A percentile compares a stretch with the other conserved stretches of the same genome.
Conservation (phyloP, 148 eudicot genomes). For the Camellia japonica region DNA sequence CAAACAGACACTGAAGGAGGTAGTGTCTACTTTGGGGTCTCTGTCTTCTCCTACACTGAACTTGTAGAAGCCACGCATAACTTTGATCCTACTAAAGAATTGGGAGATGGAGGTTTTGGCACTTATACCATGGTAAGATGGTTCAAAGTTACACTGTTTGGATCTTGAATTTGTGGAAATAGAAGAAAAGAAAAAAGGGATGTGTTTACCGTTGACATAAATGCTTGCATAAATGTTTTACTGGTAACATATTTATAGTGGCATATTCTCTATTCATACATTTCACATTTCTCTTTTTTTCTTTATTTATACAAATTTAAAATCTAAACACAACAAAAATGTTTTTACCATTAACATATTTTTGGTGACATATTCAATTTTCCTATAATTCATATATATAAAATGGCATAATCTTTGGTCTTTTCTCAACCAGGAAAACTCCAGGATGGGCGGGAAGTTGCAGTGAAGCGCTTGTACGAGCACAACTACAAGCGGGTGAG, state of each 20-base stretch:
- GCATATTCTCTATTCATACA: too few species aligned
- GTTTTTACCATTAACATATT: neutral
- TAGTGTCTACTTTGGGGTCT: conserved; percentile 29
- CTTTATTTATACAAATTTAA: too few species aligned
- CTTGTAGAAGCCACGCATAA: conserved; percentile 45
- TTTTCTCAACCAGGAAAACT: conserved; percentile 40
- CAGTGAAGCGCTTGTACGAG: conserved; percentile 54
- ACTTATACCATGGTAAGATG: conserved; percentile 53
- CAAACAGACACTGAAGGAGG: conserved; percentile 31
- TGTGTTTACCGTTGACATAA: too few species aligned
- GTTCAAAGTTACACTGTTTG: too few species aligned
- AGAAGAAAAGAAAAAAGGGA: neutral
- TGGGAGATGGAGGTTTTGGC: conserved; percentile 67
- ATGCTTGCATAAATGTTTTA: too few species aligned
- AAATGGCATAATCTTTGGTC: neutral
- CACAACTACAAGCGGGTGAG: too few species aligned
- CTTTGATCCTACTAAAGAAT: conserved; percentile 47
- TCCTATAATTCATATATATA: neutral
- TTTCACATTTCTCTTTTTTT: neutral
- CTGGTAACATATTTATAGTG: too few species aligned
- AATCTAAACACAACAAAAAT: too few species aligned
- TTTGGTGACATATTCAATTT: neutral
- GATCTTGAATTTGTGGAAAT: too few species aligned
- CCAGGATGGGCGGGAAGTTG: conserved; percentile 61
- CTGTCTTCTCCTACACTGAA: conserved; percentile 45